phyloP scores from a whole-genome alignment of 768 basidiomycete genomes.

The Pleurotus djamor region DNA sequence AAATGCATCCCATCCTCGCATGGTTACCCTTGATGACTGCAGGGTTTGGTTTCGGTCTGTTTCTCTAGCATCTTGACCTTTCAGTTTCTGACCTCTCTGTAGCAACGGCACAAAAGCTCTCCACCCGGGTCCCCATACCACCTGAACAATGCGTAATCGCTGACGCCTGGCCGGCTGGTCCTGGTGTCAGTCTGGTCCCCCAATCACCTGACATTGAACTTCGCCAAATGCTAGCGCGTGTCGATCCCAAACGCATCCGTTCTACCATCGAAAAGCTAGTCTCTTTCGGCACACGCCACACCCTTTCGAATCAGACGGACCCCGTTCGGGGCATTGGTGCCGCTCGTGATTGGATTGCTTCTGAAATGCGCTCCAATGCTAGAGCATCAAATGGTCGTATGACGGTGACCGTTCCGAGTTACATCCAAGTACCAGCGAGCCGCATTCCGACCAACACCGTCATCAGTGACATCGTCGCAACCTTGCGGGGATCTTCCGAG shows the following conservation, averaged over 20 bases:
- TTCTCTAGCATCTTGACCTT: not conserved
- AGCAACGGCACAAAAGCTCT: not conserved
- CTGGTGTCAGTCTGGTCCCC: constrained; percentile 36
- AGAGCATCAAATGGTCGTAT: constrained; percentile 36
- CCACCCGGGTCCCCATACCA: constrained; percentile 5
- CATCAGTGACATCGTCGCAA: constrained; percentile 51
- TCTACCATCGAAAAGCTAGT: constrained; percentile 49
- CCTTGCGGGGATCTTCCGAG: constrained; percentile 43
- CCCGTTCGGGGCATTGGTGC: constrained; percentile 52
- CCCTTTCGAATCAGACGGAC: constrained; percentile 51
- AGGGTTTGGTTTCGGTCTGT: not conserved
- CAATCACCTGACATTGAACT: constrained; percentile 45
- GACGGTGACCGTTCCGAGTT: constrained; percentile 43
- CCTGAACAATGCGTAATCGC: constrained; percentile 8
- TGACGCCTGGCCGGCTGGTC: constrained; percentile 48
- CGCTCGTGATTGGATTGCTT: constrained; percentile 53
- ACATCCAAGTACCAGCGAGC: constrained; percentile 33
- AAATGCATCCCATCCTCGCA: not conserved
- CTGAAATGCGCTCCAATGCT: constrained; percentile 38
- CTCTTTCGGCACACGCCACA: constrained; percentile 54
- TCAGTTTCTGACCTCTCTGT: not conserved
- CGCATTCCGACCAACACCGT: constrained; percentile 38
- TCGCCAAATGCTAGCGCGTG: constrained; percentile 38
- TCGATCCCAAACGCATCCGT: constrained; percentile 42
- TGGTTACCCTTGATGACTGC: not conserved